phyloP scores from a whole-genome alignment of 495 filamentous ascomycete species.

The Niebla homalea region DNA sequence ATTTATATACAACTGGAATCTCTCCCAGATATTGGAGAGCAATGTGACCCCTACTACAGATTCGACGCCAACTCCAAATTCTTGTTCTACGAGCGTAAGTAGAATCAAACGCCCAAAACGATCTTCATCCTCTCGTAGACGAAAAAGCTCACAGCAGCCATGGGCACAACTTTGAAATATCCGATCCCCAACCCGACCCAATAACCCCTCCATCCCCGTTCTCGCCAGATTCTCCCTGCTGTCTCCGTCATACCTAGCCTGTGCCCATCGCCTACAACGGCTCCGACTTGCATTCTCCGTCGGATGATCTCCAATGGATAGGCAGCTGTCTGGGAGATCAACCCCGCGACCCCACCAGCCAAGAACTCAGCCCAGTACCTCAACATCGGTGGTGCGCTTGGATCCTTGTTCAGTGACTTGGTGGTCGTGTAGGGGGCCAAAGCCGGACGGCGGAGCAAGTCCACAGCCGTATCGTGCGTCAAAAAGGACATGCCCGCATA shows the following conservation, averaged over 20 bases:
- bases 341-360: conserved; percentile 71
- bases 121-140: conserved; percentile 51
- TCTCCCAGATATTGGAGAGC: too few relatives aligned
- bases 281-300: conserved; percentile 89
- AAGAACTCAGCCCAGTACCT: conserved; percentile 71
- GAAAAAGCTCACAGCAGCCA: conserved; percentile 67
- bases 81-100: conserved; percentile 50
- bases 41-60: too few relatives aligned
- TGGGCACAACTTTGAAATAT: conserved; percentile 85
- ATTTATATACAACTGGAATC: too few relatives aligned
- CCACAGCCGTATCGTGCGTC: conserved; percentile 77
- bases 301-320: conserved; percentile 91
- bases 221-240: conserved; percentile 53
- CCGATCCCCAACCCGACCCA: conserved; percentile 90
- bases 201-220: conserved; percentile 69
- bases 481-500: conserved; percentile 97
- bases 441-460: conserved; percentile 55
- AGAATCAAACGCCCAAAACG: conserved; percentile 46
- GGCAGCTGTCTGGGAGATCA: conserved; percentile 78
- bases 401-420: conserved; percentile 19
- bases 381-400: conserved; percentile 38
- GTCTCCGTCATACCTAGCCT: conserved; percentile 70
- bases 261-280: conserved; percentile 80
- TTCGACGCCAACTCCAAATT: neutral
- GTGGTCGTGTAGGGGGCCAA: conserved; percentile 57